Percentiles rank a stretch among this genome's conserved stretches.
phyloP scores from a whole-genome alignment of 495 filamentous ascomycete species.

The Amniculicola lignicola region DNA sequence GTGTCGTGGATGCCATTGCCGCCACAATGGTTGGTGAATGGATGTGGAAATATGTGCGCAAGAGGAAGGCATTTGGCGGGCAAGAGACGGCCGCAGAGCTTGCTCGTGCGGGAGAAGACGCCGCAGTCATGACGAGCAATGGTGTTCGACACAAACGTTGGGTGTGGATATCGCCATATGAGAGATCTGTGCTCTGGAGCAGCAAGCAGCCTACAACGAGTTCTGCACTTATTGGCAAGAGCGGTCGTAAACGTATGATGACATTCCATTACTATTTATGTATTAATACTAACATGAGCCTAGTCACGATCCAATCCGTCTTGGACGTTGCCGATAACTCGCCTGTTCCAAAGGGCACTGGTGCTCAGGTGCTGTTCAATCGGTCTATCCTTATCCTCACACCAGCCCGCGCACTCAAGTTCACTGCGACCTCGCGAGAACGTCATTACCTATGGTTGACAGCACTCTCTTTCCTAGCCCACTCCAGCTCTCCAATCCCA shows the following conservation, averaged over 20 bases:
- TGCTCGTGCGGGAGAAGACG: conserved; percentile 46
- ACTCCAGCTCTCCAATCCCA: conserved; percentile 59
- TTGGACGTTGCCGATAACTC: conserved; percentile 95
- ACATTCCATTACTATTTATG: not conserved
- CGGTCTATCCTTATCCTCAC: conserved; percentile 94
- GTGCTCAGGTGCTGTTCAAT: conserved; percentile 63
- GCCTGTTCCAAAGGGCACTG: conserved; percentile 70
- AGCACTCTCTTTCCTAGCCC: conserved; percentile 87
- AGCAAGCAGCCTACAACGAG: conserved; percentile 92
- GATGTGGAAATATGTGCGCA: conserved; percentile 98
- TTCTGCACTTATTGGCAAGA: conserved; percentile 87
- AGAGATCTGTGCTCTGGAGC: conserved; percentile 95
- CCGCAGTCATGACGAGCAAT: conserved; percentile 54
- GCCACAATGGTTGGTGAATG: conserved; percentile 99
- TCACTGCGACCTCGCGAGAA: conserved; percentile 78
- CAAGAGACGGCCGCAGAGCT: conserved; percentile 60
- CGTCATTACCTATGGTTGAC: conserved; percentile 95
- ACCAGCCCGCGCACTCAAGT: conserved; percentile 89
- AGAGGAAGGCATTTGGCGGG: conserved; percentile 87
- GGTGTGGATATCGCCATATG: conserved; percentile 98
- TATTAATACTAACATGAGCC: conserved; percentile 30
- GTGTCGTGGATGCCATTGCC: conserved; percentile 95
- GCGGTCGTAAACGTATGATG: conserved; percentile 86
- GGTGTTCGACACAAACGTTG: conserved; percentile 86
- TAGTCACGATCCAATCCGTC: conserved; percentile 93